Base-by-base conservation (phyloP, 495 filamentous ascomycete genomes). In the Trichodelitschia bisporula region DNA sequence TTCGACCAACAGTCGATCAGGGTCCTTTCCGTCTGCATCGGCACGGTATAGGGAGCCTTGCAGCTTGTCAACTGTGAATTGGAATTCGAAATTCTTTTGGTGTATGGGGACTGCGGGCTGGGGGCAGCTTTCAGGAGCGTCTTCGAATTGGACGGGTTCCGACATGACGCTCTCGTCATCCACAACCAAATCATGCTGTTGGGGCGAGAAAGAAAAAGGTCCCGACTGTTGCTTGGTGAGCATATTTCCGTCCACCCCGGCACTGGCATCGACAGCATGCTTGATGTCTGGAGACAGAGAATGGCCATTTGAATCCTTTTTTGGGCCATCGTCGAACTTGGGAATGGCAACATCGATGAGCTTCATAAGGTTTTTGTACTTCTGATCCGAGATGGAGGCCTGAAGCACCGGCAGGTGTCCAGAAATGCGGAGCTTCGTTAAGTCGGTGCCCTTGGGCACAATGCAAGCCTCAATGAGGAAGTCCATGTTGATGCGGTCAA, bases 361-460 rank as follows among this genome's bases (percentile, higher is more conserved):
- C 40, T 72, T 84, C 89, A 97, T 95, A 30, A 95, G 45, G 4
- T 66, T 77, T 51, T 91, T 95, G 49, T 97, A 97, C 47, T 95
- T 97, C 24, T 69, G 71, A 42, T 97, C 86, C 1, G 82, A 92
- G 21, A 82, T 71, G 0, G 70, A 80, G 18, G 77, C 86, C 51
- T 90, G 86, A 8, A 97, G 60, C 11, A 93, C 72, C 2, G 86
- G 84, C 18, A 97, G 61, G 44, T 90, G 78, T 2, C 86, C 86
- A 1, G 78, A 86, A 23, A 97, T 67, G 18, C 72, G 69, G 30
- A 93, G 72, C 46, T 80, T 83, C 3, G 86, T 84, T n/a, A 97
- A 61, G 41, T 91, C 83, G 0, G 82, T 73, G 15, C 77, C 75
- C 48, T 91, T 92, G 1, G 86, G 89, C 9, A 97, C 60, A 39